Percentiles rank a stretch among this genome's conserved stretches.
These are phyloP conservation scores for Speleostelium caveatum DNA, from an alignment of 78 protist species.

Conservation along the genomic window DNA sequence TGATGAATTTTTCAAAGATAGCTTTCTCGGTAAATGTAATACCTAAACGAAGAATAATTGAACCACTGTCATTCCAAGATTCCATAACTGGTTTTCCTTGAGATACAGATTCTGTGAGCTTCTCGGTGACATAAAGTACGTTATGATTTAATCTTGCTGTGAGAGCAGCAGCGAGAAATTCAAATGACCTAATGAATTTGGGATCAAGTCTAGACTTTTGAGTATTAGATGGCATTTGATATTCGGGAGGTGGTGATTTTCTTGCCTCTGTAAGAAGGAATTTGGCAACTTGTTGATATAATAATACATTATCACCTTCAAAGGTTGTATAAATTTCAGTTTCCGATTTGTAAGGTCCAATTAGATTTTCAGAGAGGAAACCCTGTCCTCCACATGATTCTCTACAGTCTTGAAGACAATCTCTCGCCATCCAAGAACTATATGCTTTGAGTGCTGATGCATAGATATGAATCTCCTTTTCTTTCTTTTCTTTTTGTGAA, in stretches of 20 bases:
- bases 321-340: conserved; percentile 77
- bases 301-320: conserved; percentile 72
- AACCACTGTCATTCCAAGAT: conserved; percentile 69
- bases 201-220: neutral
- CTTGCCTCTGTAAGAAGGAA: conserved; percentile 34
- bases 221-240: conserved; percentile 6
- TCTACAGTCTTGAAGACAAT: conserved; percentile 66
- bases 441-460: conserved; percentile 63
- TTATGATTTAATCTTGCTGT: conserved; percentile 20
- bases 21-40: conserved; percentile 16
- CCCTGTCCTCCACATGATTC: conserved; percentile 81
- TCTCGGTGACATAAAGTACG: conserved; percentile 5
- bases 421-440: conserved; percentile 49
- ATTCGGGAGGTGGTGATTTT: conserved; percentile 48
- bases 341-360: conserved; percentile 63
- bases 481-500: conserved; percentile 51
- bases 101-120: conserved; percentile 22
- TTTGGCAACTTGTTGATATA: conserved; percentile 68
- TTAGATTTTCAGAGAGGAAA: conserved; percentile 59
- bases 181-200: conserved; percentile 13
- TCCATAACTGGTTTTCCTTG: conserved; percentile 66
- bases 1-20: conserved; percentile 22
- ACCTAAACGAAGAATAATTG: conserved; percentile 23
- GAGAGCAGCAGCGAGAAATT: conserved; percentile 20
- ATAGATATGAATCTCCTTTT: conserved; percentile 63